phyloP scores from a whole-genome alignment of 116 monocot genomes.

The Papilionanthe hybrid region DNA sequence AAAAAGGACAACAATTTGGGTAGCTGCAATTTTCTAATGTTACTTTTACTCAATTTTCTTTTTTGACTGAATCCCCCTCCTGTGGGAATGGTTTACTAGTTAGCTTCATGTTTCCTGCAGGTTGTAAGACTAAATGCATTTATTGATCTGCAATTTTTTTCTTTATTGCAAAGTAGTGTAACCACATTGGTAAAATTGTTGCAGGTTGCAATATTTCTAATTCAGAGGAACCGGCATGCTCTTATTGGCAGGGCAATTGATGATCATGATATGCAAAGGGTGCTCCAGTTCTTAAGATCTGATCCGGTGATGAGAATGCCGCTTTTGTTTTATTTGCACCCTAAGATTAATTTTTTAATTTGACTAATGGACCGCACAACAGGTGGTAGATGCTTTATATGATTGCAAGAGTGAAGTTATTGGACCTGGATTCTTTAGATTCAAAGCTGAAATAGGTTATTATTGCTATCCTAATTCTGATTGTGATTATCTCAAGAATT shows the following conservation, averaged over 20 bases:
- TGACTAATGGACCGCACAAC: constrained; percentile 1
- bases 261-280: constrained; percentile 95
- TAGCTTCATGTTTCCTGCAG: neutral
- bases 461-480: neutral
- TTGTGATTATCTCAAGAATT: neutral
- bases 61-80: neutral
- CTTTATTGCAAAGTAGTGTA: neutral
- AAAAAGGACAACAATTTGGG: neutral
- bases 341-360: constrained; percentile 6
- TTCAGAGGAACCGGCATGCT: constrained; percentile 92
- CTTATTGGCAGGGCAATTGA: constrained; percentile 98
- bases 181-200: constrained; percentile 10
- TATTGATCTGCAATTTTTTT: neutral
- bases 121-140: constrained; percentile 2
- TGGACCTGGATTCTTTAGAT: constrained; percentile 99
- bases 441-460: constrained; percentile 98
- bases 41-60: neutral
- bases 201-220: constrained; percentile 98
- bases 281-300: constrained; percentile 80
- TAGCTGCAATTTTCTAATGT: neutral
- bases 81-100: neutral
- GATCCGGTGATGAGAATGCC: constrained; percentile 60
- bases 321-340: neutral
- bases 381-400: constrained; percentile 95
- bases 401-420: constrained; percentile 99